These are phyloP conservation scores for Mycena olivaceomarginata DNA, from an alignment of 768 basidiomycete genomes.

Conservation along the genomic window DNA sequence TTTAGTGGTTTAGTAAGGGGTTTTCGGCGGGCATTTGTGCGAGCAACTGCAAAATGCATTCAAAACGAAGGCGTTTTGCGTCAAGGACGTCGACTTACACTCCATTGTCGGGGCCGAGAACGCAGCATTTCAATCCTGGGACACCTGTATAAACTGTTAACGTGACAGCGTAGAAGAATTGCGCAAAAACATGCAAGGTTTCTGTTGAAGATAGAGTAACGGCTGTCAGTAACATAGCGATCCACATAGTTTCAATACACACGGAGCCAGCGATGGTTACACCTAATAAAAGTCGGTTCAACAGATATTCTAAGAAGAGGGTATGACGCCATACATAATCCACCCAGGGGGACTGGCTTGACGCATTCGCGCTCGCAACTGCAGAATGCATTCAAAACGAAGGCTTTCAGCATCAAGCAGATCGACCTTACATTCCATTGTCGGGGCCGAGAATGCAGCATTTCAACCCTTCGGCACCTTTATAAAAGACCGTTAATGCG, in stretches of 20 bases:
- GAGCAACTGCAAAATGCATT: not conserved
- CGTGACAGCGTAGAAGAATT: not conserved
- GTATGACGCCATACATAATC: too few relatives aligned
- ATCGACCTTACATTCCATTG: too few relatives aligned
- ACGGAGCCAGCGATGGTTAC: conserved; percentile 16
- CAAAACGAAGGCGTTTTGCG: not conserved
- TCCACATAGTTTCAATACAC: conserved; percentile 5
- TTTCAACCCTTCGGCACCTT: not conserved
- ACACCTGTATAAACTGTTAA: not conserved
- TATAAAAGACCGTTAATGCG: not conserved
- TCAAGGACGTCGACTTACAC: not conserved
- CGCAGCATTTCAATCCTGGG: not conserved
- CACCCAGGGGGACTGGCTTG: too few relatives aligned
- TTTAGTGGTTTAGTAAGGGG: not conserved
- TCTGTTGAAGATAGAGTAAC: conserved; percentile 10
- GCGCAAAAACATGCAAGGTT: conserved; percentile 13
- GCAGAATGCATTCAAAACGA: not conserved
- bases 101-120: too few relatives aligned
- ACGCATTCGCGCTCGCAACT: not conserved
- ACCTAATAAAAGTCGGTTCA: not conserved
- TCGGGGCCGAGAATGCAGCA: not conserved
- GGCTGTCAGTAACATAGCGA: conserved; percentile 5
- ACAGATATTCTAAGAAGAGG: not conserved
- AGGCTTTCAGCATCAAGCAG: not conserved
- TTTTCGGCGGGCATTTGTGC: not conserved